Evolutionary conservation across 2,329 filamentous ascomycete genomes (phyloP).

Genomic region (Cordyceps sp.): DNA sequence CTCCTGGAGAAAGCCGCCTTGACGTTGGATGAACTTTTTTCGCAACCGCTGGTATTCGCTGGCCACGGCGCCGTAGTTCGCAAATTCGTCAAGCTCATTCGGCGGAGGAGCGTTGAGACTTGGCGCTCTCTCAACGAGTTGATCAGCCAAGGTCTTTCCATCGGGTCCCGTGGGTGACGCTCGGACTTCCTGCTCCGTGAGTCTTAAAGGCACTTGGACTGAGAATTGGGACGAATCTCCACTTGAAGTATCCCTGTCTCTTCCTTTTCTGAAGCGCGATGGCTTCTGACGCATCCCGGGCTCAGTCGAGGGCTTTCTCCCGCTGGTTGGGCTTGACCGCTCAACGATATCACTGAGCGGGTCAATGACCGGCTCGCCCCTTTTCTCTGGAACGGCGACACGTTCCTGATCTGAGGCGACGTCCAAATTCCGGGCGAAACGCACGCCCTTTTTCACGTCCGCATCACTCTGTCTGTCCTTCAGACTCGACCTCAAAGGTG

Average conservation of each 20-base stretch:
- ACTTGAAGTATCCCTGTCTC: constrained; percentile 5
- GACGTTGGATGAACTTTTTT: constrained; percentile 65
- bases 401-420: constrained; percentile 33
- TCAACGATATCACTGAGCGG: constrained; percentile 38
- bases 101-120: constrained; percentile 18
- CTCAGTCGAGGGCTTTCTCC: constrained; percentile 8
- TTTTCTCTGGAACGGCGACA: constrained; percentile 5
- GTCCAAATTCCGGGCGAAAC: constrained; percentile 63
- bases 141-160: constrained; percentile 40
- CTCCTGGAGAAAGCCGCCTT: constrained; percentile 66
- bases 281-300: constrained; percentile 21
- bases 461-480: constrained; percentile 11
- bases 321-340: constrained; percentile 15
- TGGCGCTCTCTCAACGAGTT: constrained; percentile 36
- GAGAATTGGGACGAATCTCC: constrained; percentile 21
- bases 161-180: constrained; percentile 30
- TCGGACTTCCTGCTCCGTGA: constrained; percentile 20
- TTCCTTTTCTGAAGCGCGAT: constrained; percentile 35
- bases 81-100: constrained; percentile 50
- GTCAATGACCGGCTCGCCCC: constrained; percentile 20
- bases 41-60: constrained; percentile 70
- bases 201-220: constrained; percentile 23
- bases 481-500: constrained; percentile 16
- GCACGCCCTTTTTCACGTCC: constrained; percentile 50
- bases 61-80: constrained; percentile 62